Conservation (phyloP, 495 filamentous ascomycete species). For the Aspergillus egyptiacus region DNA sequence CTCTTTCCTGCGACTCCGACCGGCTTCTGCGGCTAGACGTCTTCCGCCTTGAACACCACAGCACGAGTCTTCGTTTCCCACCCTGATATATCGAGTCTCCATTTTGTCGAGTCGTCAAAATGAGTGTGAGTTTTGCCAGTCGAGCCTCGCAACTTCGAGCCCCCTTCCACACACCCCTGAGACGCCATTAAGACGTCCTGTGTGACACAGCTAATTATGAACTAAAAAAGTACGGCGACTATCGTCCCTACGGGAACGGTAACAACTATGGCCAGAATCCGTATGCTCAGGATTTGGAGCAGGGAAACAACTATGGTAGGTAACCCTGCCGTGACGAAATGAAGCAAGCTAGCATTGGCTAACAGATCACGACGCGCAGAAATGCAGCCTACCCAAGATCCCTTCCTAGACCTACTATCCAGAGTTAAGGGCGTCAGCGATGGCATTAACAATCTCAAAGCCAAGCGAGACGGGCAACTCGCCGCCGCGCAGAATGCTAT, state of each 20-base stretch:
- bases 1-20: slow-evolving; percentile 5
- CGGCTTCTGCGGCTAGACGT: too few species aligned
- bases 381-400: slow-evolving; percentile 20
- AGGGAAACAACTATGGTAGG: slow-evolving; percentile 42
- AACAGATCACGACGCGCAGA: background rate
- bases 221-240: background rate
- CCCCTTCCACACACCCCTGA: background rate
- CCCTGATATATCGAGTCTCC: background rate
- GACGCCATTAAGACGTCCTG: background rate
- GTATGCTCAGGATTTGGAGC: slow-evolving; percentile 40
- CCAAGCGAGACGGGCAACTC: slow-evolving; percentile 37
- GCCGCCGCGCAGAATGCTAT: slow-evolving; percentile 36
- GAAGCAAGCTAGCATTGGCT: background rate
- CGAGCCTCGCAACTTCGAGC: background rate
- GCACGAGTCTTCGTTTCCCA: background rate
- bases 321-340: background rate
- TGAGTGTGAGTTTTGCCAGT: slow-evolving; percentile 5
- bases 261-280: slow-evolving; percentile 42
- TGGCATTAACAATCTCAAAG: slow-evolving; percentile 49
- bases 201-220: too few species aligned
- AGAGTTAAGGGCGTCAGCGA: slow-evolving; percentile 73
- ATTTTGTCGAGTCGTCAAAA: background rate
- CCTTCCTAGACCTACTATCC: slow-evolving; percentile 68
- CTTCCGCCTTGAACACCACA: background rate
- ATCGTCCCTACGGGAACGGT: slow-evolving; percentile 45